Conservation (phyloP, 2,329 filamentous ascomycete genomes). For the Rosellinia necatrix region DNA sequence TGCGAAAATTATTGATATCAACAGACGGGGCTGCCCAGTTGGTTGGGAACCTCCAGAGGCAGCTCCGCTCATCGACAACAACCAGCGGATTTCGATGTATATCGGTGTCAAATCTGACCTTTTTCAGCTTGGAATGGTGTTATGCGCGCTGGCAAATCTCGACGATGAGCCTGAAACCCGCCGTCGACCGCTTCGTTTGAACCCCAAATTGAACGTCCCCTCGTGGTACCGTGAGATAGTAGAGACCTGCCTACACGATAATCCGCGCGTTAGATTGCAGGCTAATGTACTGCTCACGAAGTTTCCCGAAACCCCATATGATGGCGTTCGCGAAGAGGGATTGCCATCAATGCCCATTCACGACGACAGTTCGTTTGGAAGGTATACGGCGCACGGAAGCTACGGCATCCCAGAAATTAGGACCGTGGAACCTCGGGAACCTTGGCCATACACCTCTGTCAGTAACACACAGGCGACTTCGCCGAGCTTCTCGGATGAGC, state of each 20-base stretch:
- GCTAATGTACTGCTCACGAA: constrained; percentile 72
- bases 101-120: constrained; percentile 98
- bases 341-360: constrained; percentile 47
- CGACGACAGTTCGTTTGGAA: constrained; percentile 46
- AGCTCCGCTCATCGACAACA: constrained; percentile 79
- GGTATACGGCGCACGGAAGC: constrained; percentile 45
- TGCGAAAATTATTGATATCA: constrained; percentile 98
- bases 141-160: constrained; percentile 88
- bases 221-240: constrained; percentile 79
- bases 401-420: constrained; percentile 45
- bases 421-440: constrained; percentile 48
- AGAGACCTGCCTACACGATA: constrained; percentile 73
- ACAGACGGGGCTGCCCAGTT: constrained; percentile 92
- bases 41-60: constrained; percentile 98
- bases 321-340: constrained; percentile 34
- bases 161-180: constrained; percentile 88
- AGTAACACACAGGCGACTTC: constrained; percentile 42
- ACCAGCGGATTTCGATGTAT: constrained; percentile 92
- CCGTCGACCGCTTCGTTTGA: constrained; percentile 68
- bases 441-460: constrained; percentile 53
- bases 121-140: constrained; percentile 94
- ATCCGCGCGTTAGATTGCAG: constrained; percentile 73
- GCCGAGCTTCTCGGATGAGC: constrained; percentile 46
- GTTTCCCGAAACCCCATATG: constrained; percentile 59
- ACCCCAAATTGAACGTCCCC: constrained; percentile 67